These are phyloP conservation scores for Phytophthora fragariaefolia DNA, from an alignment of 352 stramenopile genomes.

Conservation along the genomic window DNA sequence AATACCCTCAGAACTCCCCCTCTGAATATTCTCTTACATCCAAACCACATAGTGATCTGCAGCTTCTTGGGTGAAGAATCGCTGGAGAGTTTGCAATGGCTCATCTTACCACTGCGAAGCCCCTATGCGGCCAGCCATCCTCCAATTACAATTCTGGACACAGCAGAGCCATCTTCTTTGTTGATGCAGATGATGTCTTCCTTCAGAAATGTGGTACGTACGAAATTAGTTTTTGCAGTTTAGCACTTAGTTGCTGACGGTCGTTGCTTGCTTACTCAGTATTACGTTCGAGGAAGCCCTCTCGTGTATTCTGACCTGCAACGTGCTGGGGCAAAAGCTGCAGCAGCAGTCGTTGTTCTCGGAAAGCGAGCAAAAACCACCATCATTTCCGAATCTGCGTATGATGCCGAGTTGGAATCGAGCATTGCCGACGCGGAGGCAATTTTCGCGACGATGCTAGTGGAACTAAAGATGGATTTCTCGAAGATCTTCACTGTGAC, in stretches of 20 bases:
- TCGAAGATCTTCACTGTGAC: constrained; percentile 87
- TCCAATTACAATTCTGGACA: constrained; percentile 84
- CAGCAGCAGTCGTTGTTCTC: constrained; percentile 79
- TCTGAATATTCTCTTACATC: constrained; percentile 66
- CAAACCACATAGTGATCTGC: constrained; percentile 81
- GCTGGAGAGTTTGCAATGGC: constrained; percentile 76
- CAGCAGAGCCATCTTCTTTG: constrained; percentile 56
- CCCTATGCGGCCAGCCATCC: constrained; percentile 57
- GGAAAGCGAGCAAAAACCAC: constrained; percentile 66
- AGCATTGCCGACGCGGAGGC: constrained; percentile 83
- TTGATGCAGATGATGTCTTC: constrained; percentile 54
- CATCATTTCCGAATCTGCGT: constrained; percentile 31
- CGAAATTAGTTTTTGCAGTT: neutral
- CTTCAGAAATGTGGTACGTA: constrained; percentile 76
- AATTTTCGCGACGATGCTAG: constrained; percentile 88
- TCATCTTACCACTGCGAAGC: constrained; percentile 72
- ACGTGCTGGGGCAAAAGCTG: constrained; percentile 80
- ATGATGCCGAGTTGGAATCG: constrained; percentile 62
- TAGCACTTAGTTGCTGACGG: neutral
- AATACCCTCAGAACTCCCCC: constrained; percentile 57
- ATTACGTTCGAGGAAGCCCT: constrained; percentile 82
- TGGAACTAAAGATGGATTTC: constrained; percentile 90
- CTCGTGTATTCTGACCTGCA: constrained; percentile 83
- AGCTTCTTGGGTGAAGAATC: constrained; percentile 86
- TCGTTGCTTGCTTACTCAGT: constrained; percentile 40